These are phyloP conservation scores for Glarea lozoyensis DNA, from an alignment of 495 filamentous ascomycete genomes.

Conservation along the genomic window DNA sequence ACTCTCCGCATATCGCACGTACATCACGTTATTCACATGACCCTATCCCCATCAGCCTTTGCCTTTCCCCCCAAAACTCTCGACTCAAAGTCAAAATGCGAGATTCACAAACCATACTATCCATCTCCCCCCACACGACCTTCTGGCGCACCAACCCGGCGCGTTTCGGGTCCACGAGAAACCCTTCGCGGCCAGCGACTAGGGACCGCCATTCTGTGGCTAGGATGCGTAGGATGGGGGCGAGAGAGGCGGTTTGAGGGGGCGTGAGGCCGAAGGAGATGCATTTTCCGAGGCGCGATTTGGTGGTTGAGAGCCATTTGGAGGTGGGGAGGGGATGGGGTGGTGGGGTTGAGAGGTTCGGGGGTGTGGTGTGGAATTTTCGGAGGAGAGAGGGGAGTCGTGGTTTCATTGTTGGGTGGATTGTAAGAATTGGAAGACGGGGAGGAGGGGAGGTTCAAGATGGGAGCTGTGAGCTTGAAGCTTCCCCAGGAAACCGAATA, in stretches of 20 bases:
- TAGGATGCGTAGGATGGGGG: constrained; percentile 49
- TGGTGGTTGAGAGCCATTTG: constrained; percentile 70
- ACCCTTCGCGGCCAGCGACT: constrained; percentile 73
- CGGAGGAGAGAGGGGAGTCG: constrained; percentile 1
- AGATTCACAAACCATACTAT: constrained; percentile 37
- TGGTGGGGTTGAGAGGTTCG: background rate
- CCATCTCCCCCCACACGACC: constrained; percentile 91
- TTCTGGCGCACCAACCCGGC: constrained; percentile 60
- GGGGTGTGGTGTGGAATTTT: background rate
- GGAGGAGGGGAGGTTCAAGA: no score
- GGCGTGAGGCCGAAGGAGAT: constrained; percentile 65
- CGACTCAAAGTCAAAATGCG: background rate
- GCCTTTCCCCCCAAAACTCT: no score
- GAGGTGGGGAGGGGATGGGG: constrained; percentile 2
- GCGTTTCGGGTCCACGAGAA: constrained; percentile 54
- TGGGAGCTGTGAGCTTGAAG: background rate
- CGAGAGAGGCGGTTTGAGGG: constrained; percentile 52
- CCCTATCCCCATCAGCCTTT: constrained; percentile 38
- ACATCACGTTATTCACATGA: constrained; percentile 86
- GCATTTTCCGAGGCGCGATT: constrained; percentile 69
- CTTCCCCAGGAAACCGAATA: background rate
- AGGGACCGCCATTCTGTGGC: constrained; percentile 70
- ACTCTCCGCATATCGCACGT: constrained; percentile 77
- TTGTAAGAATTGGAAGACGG: constrained; percentile 2
- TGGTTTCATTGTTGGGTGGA: constrained; percentile 12